Conservation (phyloP, 192 early-diverging fungal genomes). For the Backusella australiensis region DNA sequence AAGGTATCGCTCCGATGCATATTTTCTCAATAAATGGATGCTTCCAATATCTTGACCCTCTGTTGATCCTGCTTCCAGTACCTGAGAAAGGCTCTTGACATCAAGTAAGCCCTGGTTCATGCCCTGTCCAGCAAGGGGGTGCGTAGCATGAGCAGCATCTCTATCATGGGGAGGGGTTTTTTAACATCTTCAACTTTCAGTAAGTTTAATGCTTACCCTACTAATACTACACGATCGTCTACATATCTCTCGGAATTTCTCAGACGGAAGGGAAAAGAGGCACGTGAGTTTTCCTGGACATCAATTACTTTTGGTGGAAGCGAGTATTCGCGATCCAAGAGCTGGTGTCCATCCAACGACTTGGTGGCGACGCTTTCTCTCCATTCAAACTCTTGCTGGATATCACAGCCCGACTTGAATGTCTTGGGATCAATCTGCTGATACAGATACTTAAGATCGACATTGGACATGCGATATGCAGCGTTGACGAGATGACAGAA, state of each 20-base stretch:
- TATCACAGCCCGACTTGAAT: constrained; percentile 39
- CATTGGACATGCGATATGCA: constrained; percentile 67
- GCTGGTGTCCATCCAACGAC: constrained; percentile 1
- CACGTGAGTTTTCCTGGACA: constrained; percentile 64
- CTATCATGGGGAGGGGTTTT: too few species aligned
- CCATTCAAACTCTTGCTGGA: constrained; percentile 67
- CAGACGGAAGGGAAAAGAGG: constrained; percentile 83
- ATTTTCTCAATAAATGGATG: constrained; percentile 70
- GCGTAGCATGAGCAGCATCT: constrained; percentile 94
- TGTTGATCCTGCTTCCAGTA: constrained; percentile 60
- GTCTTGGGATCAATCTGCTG: constrained; percentile 48
- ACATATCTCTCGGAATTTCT: constrained; percentile 78
- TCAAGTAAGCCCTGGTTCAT: constrained; percentile 92
- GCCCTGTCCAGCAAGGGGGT: constrained; percentile 96
- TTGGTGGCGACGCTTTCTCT: constrained; percentile 47
- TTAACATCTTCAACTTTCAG: too few species aligned
- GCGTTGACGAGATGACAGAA: constrained; percentile 79
- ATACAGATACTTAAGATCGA: constrained; percentile 75
- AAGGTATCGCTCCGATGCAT: constrained; percentile 79
- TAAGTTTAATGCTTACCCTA: constrained; percentile 56
- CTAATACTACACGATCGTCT: constrained; percentile 74
- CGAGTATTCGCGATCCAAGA: constrained; percentile 21
- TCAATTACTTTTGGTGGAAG: constrained; percentile 63
- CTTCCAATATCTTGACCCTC: constrained; percentile 83
- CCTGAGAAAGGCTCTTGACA: constrained; percentile 63